Evolutionary conservation across 768 basidiomycete species (phyloP).

Genomic region (Kwoniella pini): DNA sequence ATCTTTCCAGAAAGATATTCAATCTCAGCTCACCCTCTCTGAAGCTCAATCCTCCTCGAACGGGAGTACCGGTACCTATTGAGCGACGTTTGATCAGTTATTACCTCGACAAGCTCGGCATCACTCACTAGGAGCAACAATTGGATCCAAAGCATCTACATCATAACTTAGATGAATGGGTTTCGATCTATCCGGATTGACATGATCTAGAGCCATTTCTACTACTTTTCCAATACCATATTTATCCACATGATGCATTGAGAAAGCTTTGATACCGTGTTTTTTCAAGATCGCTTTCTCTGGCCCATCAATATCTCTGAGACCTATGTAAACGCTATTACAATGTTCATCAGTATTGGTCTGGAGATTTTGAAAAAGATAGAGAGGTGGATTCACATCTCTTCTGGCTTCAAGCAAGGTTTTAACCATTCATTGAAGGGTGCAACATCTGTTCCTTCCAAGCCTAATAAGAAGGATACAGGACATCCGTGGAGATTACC

Average conservation of each 20-base stretch:
- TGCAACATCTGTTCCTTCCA: slow-evolving; percentile 57
- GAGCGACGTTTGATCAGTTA: not conserved
- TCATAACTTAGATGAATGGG: slow-evolving; percentile 97
- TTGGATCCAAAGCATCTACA: slow-evolving; percentile 90
- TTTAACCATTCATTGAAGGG: slow-evolving; percentile 61
- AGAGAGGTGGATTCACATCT: slow-evolving; percentile 57
- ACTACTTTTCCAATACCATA: slow-evolving; percentile 92
- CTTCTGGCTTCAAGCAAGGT: slow-evolving; percentile 69
- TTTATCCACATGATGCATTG: slow-evolving; percentile 82
- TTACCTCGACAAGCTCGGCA: not conserved
- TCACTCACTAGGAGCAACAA: slow-evolving; percentile 77
- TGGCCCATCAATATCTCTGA: slow-evolving; percentile 85
- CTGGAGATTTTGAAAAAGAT: not conserved
- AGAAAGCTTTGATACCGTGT: slow-evolving; percentile 78
- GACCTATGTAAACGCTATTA: slow-evolving; percentile 81
- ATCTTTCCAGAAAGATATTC: not conserved
- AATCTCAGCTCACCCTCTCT: slow-evolving; percentile 67
- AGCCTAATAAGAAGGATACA: slow-evolving; percentile 80
- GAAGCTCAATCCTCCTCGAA: slow-evolving; percentile 93
- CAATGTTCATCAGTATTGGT: not conserved
- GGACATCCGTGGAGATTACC: slow-evolving; percentile 99
- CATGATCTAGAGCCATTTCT: slow-evolving; percentile 92
- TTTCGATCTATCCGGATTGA: slow-evolving; percentile 76
- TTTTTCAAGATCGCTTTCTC: slow-evolving; percentile 85
- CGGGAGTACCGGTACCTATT: slow-evolving; percentile 58